Percentiles rank a stretch among this genome's conserved stretches.
phyloP scores from a whole-genome alignment of 345 rosid species.

The Gossypium mustelinum region DNA sequence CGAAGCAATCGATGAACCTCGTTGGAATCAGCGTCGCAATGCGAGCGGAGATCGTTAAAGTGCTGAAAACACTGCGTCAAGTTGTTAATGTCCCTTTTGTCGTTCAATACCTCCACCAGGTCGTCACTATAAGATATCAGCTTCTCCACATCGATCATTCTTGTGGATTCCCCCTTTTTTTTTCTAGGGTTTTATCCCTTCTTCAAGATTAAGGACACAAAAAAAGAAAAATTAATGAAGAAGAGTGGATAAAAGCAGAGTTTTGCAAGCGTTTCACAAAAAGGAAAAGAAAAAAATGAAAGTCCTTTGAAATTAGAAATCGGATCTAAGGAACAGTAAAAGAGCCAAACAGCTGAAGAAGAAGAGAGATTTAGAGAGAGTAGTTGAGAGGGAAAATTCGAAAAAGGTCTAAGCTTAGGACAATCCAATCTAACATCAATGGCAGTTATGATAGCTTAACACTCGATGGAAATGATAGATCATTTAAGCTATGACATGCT shows the following conservation, averaged over 20 bases:
- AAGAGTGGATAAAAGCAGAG: not conserved
- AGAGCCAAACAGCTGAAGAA: not conserved
- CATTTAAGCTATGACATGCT: too few species aligned
- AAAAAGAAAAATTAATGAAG: not conserved
- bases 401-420: not conserved
- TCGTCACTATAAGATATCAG: slow-evolving; percentile 14
- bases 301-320: not conserved
- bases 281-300: not conserved
- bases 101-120: slow-evolving; percentile 5
- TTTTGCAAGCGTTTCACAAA: not conserved
- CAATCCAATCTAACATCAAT: too few species aligned
- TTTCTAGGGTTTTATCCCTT: slow-evolving; percentile 7
- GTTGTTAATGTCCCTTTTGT: slow-evolving; percentile 1
- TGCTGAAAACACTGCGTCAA: slow-evolving; percentile 7
- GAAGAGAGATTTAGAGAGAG: not conserved
- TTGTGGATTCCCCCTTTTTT: slow-evolving; percentile 11
- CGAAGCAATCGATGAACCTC: slow-evolving; percentile 10
- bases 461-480: too few species aligned
- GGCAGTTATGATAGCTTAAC: too few species aligned
- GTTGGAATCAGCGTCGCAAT: slow-evolving; percentile 5
- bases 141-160: slow-evolving; percentile 10
- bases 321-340: not conserved
- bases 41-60: slow-evolving; percentile 2
- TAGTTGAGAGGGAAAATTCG: not conserved
- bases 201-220: not conserved